A percentile compares a stretch with the other conserved stretches of the same genome.
Conservation (phyloP, 2,329 filamentous ascomycete genomes). For the Colletotrichum sp. region DNA sequence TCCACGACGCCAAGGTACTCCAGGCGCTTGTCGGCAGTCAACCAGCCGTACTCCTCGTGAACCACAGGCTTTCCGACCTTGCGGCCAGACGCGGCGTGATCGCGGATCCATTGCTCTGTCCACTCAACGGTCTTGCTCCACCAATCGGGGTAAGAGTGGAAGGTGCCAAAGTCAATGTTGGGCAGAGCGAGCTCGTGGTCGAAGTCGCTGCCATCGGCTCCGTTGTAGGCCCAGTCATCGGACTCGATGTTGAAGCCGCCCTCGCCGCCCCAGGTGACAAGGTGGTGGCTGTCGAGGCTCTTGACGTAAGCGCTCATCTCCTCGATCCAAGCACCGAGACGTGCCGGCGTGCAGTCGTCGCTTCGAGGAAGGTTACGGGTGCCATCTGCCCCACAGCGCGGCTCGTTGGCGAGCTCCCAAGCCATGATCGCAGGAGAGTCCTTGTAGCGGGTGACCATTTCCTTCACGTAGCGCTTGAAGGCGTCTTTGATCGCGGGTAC, state of each 20-base stretch:
- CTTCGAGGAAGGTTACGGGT: constrained; percentile 50
- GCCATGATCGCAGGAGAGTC: constrained; percentile 65
- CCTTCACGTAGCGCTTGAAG: constrained; percentile 63
- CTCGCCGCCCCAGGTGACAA: constrained; percentile 63
- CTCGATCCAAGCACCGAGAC: constrained; percentile 53
- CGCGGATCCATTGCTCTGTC: constrained; percentile 59
- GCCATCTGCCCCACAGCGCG: constrained; percentile 52
- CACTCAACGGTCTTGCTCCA: constrained; percentile 58
- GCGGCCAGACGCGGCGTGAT: constrained; percentile 51
- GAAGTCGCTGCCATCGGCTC: constrained; percentile 57
- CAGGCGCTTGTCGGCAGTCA: constrained; percentile 53
- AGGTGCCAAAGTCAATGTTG: constrained; percentile 58
- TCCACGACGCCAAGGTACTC: constrained; percentile 47
- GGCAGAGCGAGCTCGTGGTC: constrained; percentile 52
- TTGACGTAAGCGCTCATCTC: constrained; percentile 63
- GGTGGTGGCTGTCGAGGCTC: constrained; percentile 53
- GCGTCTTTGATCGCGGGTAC: constrained; percentile 55
- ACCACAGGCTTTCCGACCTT: constrained; percentile 56
- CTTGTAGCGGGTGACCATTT: constrained; percentile 64
- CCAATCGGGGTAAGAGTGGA: constrained; percentile 62
- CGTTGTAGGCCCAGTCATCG: constrained; percentile 51
- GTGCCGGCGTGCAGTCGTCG: constrained; percentile 41
- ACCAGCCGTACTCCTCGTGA: constrained; percentile 61
- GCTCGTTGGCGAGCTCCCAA: constrained; percentile 73
- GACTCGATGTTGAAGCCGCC: constrained; percentile 57